Base-by-base conservation (phyloP, 1,284 basidiomycete species). In the Earliella scabrosa region DNA sequence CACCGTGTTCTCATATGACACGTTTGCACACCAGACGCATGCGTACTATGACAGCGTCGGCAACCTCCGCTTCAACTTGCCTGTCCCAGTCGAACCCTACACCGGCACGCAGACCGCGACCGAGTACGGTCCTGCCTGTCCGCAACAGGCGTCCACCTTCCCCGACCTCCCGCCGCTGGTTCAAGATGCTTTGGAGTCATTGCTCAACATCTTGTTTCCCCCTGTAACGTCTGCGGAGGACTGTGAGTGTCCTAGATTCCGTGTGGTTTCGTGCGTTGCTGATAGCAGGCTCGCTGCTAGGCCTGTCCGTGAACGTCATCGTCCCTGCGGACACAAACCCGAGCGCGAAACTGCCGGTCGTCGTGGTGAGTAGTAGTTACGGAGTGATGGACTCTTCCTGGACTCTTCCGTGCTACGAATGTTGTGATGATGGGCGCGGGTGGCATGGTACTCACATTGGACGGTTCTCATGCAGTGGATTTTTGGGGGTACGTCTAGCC, bases 381-480 rank as follows among this genome's bases (percentile, higher is more conserved):
- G n/a, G n/a, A n/a, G n/a, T n/a, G n/a, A n/a, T n/a, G n/a, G n/a
- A n/a, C n/a, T n/a, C n/a, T n/a, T n/a, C n/a, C n/a, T n/a, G n/a
- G n/a, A n/a, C n/a, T 27, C 31, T n/a, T 29, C 23, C n/a, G n/a
- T 31, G 3, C 31, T 26, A 16, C 40, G n/a, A 10, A 21, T 20
- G 18, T 26, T 27, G n/a, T 31, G 35, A 31, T 11, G 2, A n/a
- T 48, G 8, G 8, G 35, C 31, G 29, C 20, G 26, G 27, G 36
- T 32, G 23, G 16, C 32, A n/a, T n/a, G n/a, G n/a, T n/a, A n/a
- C n/a, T n/a, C n/a, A n/a, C n/a, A n/a, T n/a, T n/a, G n/a, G n/a
- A n/a, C n/a, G n/a, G n/a, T 36, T 10, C 21, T 14, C 23, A 14
- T 10, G 7, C 51, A 83, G 81, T 84, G 81, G 80, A 80, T 85